These are phyloP conservation scores for Pseudogymnoascus sp. DNA, from an alignment of 2,329 filamentous ascomycete genomes.

Conservation along the genomic window DNA sequence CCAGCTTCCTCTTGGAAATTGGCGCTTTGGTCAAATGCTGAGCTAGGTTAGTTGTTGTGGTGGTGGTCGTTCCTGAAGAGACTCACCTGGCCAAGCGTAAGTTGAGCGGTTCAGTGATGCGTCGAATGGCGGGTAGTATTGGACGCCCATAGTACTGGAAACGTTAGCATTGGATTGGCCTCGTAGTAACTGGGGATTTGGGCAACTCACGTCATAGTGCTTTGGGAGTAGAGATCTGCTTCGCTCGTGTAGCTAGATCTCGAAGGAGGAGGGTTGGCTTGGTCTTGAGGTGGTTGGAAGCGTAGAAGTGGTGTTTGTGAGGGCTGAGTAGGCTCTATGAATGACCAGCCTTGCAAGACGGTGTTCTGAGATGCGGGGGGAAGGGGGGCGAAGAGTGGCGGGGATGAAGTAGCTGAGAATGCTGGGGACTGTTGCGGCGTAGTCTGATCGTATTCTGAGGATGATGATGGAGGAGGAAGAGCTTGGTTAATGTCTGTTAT, in stretches of 20 bases:
- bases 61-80: background rate
- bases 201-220: constrained; percentile 8
- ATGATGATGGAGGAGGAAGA: background rate
- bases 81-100: constrained; percentile 8
- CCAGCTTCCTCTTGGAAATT: background rate
- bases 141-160: constrained; percentile 5
- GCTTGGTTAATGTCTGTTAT: background rate
- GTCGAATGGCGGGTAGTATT: background rate
- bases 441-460: background rate
- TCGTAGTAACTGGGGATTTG: background rate
- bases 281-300: background rate
- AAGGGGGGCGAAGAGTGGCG: background rate
- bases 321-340: background rate
- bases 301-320: constrained; percentile 1
- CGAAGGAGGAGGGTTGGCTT: background rate
- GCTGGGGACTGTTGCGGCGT: background rate
- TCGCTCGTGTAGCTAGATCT: constrained; percentile 1
- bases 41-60: background rate
- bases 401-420: background rate
- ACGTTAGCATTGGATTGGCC: background rate
- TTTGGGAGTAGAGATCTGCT: background rate
- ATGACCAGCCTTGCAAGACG: constrained; percentile 6
- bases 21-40: background rate
- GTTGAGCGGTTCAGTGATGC: background rate
- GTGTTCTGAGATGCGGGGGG: background rate